phyloP scores from a whole-genome alignment of 73 alveolate species.

The Symbiodinium natans region DNA sequence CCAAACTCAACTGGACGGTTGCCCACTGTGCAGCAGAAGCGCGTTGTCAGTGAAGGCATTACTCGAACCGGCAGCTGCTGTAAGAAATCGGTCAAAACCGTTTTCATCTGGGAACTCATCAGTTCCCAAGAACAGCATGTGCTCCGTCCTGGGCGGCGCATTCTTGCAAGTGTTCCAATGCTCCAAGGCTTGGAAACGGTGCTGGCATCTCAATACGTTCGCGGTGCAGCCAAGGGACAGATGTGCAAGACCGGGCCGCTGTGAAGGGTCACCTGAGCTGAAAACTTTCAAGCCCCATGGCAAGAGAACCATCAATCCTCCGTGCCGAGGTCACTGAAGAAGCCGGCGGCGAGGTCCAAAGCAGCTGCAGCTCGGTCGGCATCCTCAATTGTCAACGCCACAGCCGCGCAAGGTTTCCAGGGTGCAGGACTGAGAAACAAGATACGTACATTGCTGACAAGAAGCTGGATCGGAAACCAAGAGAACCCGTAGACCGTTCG shows the following conservation, averaged over 20 bases:
- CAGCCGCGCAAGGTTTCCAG: too few species aligned
- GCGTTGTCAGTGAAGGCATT: conserved; percentile 97
- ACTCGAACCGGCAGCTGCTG: conserved; percentile 96
- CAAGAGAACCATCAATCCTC: conserved; percentile 14
- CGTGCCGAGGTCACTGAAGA: conserved; percentile 91
- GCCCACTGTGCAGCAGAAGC: too few species aligned
- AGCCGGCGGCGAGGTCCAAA: conserved; percentile 93
- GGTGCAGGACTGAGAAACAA: too few species aligned
- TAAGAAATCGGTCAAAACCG: conserved; percentile 95
- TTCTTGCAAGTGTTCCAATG: too few species aligned
- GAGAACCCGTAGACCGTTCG: conserved; percentile 91
- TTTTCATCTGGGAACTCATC: conserved; percentile 96
- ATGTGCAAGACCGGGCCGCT: conserved; percentile 98
- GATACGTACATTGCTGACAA: too few species aligned
- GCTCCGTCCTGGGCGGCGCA: conserved; percentile 94
- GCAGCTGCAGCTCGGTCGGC: conserved; percentile 95
- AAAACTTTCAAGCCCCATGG: too few species aligned
- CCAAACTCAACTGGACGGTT: too few species aligned
- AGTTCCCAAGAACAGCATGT: conserved; percentile 99
- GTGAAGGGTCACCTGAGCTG: too few species aligned
- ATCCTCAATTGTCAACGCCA: not conserved
- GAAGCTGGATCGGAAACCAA: conserved; percentile 86
- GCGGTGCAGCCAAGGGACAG: conserved; percentile 86
- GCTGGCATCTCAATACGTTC: too few species aligned
- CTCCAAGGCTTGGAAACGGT: too few species aligned